These are phyloP conservation scores for Cardamine occulta DNA, from an alignment of 345 rosid genomes.

Conservation along the genomic window DNA sequence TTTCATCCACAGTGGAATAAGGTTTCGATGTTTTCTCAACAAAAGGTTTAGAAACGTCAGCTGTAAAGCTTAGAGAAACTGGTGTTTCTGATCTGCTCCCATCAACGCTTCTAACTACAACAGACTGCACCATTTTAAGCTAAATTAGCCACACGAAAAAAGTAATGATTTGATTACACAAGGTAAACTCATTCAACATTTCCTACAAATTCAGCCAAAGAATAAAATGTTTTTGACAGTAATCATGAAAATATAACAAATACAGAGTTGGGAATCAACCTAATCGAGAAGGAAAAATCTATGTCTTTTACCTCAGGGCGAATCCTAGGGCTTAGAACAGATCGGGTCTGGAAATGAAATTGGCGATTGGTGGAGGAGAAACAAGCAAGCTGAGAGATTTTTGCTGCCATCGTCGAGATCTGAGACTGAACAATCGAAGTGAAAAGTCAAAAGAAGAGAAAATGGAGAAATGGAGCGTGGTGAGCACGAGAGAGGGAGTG, in stretches of 20 bases:
- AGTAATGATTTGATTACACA: neutral
- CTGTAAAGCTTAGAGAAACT: conserved; percentile 46
- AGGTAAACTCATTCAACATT: neutral
- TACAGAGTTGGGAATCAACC: conserved; percentile 1
- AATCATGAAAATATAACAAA: neutral
- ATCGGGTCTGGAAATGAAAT: conserved; percentile 48
- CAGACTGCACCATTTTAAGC: conserved; percentile 47
- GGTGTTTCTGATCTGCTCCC: conserved; percentile 46
- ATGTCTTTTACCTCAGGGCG: conserved; percentile 40
- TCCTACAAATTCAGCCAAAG: neutral
- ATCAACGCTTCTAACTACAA: conserved; percentile 56
- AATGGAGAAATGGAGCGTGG: conserved; percentile 31
- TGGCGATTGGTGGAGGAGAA: conserved; percentile 64
- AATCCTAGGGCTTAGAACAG: conserved; percentile 35
- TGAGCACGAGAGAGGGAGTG: conserved; percentile 37
- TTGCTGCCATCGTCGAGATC: conserved; percentile 45
- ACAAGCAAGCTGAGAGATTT: conserved; percentile 64
- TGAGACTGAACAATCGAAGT: conserved; percentile 19
- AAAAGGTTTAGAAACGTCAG: conserved; percentile 54
- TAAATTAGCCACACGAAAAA: conserved; percentile 5
- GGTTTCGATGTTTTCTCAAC: conserved; percentile 46
- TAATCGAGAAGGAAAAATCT: conserved; percentile 1
- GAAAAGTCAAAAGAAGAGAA: conserved; percentile 12
- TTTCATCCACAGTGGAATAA: conserved; percentile 36
- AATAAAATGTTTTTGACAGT: neutral